Evolutionary conservation across 768 basidiomycete genomes (phyloP).

Genomic region (Macrolepiota albuminosa): DNA sequence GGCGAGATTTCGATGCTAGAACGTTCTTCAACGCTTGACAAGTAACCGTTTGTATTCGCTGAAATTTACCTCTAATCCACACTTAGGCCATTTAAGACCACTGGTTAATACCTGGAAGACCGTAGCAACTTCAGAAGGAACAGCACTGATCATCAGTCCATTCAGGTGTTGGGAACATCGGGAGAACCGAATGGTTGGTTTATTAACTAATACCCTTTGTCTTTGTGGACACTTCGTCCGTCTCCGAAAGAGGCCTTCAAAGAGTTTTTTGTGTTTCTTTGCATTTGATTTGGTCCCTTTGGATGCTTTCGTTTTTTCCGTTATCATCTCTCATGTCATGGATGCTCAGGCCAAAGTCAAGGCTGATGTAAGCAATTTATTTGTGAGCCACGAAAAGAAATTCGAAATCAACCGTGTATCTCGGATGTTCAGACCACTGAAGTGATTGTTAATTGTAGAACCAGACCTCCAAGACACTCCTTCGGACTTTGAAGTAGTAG

Average conservation of each 20-base stretch:
- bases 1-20: not conserved
- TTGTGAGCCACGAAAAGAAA: not conserved
- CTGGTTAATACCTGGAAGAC: not conserved
- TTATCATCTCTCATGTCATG: not conserved
- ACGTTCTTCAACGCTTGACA: not conserved
- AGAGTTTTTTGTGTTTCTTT: not conserved
- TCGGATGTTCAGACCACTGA: not conserved
- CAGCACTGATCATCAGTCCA: not conserved
- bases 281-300: not conserved
- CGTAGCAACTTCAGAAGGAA: not conserved
- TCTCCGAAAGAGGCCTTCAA: not conserved
- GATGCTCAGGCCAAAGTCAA: too few relatives aligned
- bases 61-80: not conserved
- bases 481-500: not conserved
- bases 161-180: not conserved
- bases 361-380: not conserved
- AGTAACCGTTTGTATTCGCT: too few relatives aligned
- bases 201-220: too few relatives aligned
- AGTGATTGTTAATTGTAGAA: not conserved
- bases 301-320: not conserved
- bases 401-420: not conserved
- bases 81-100: not conserved
- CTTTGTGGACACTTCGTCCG: not conserved
- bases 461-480: not conserved
- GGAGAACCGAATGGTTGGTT: too few relatives aligned